Base-by-base conservation (phyloP, 2,329 filamentous ascomycete genomes). In the Phyllosticta citribraziliensis region DNA sequence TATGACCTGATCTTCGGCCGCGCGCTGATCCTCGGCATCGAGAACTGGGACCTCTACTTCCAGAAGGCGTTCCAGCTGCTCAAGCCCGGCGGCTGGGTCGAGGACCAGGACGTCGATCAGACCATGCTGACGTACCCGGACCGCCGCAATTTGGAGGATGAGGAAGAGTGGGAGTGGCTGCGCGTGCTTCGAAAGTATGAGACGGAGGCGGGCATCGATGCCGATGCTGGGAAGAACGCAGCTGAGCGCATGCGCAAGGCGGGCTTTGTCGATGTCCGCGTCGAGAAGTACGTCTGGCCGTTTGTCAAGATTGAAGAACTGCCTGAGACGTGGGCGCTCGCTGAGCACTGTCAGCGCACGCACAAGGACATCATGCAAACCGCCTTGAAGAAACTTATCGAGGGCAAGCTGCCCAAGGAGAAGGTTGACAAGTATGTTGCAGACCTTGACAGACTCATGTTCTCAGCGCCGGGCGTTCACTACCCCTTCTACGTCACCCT, bases 1-100 rank as follows among this genome's bases (percentile, higher is more conserved):
- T 74, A 73, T 61, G 71, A 74, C 63, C 70, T 68, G 58, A 70
- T 74, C 22, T 72, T 74, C 61, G 63, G 64, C 52, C 69, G 72
- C 40, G 69, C 68, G 55, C 53, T 74, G 63, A 64, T 60, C 10
- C 70, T 70, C 17, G 60, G 65, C 22, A 72, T 74, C 22, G 62
- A 57, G 35, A 71, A 74, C 64, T 74, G 72, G 72, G 68, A 70
- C 54, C 58, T 62, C 25, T 65, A 73, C 27, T 64, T 67, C 1
- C 55, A 19, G 14, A 68, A 71, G 63, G 63, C 64, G 53, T 72
- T 68, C 52, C 64, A 66, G 5, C 65, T 73, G 27, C 40, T 70
- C 11, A 60, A 65, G 54, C 70, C 71, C 1, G 72, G 71, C 11
- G 72, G 70, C 0, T 74, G 68, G 68, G 61, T 72, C 8, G 72